A percentile compares a stretch with the other conserved stretches of the same genome.
These are phyloP conservation scores for Aureobasidium pullulans DNA, from an alignment of 2,329 filamentous ascomycete genomes.

Conservation along the genomic window DNA sequence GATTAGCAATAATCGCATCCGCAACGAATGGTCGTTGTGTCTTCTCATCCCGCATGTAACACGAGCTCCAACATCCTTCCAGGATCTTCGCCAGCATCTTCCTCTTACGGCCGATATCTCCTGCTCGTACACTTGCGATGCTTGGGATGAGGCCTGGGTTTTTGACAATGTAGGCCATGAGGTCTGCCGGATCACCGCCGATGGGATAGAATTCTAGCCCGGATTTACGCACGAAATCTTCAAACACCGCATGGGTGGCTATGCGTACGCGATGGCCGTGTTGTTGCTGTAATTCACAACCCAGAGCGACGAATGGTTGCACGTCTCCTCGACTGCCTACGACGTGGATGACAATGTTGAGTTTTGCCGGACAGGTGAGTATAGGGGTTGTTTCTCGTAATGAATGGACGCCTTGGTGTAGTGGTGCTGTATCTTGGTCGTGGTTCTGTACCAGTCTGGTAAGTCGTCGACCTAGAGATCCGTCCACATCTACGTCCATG, in stretches of 20 bases:
- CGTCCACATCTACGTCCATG: neutral
- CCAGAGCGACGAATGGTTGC: constrained; percentile 43
- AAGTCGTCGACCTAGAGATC: neutral
- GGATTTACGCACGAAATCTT: constrained; percentile 42
- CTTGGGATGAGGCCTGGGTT: constrained; percentile 80
- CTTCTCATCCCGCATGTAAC: constrained; percentile 26
- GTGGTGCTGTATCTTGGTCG: neutral
- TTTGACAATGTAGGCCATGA: constrained; percentile 79
- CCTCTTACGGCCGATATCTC: constrained; percentile 67
- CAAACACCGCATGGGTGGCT: constrained; percentile 43
- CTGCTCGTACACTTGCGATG: constrained; percentile 65
- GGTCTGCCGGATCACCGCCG: constrained; percentile 43
- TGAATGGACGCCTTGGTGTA: neutral
- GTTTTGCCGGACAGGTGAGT: neutral
- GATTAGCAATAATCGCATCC: constrained; percentile 72
- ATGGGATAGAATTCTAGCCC: constrained; percentile 46
- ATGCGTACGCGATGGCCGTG: constrained; percentile 41
- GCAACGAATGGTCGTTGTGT: constrained; percentile 61
- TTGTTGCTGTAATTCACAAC: constrained; percentile 41
- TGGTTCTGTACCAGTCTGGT: neutral
- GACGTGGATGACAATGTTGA: constrained; percentile 38
- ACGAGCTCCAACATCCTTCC: constrained; percentile 77
- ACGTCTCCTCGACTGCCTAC: constrained; percentile 44
- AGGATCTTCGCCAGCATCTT: constrained; percentile 72
- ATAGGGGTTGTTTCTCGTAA: neutral